Base-by-base conservation (phyloP, 805 yeast genomes). In the Candida sakaeoensis region DNA sequence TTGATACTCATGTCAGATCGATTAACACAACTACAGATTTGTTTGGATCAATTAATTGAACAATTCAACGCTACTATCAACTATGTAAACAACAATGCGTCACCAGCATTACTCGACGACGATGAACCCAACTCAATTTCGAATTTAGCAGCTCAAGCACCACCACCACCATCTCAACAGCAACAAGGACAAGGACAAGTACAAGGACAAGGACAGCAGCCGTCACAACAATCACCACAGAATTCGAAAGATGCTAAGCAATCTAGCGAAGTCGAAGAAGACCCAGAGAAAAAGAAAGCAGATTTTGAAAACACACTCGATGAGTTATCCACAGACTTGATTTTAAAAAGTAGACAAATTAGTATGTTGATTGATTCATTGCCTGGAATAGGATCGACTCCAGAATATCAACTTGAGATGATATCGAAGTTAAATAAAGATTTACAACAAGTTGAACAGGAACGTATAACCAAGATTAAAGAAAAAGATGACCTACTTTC, bases 361-460 rank as follows among this genome's bases (percentile, higher is more conserved):
- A 75, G 86, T 28, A 80, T 85, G 52, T 75, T 91, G 19, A 89
- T 91, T 28, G 95, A 86, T 54, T 79, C 95, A 2, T 66, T 91
- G 31, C 99, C 99, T 0, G 98, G 97, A 9, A 86, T 88, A 2
- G 96, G 95, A 7, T 90, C 84, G 1, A 78, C 90, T 1, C 84
- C 85, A 17, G 76, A 72, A 33, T 82, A 78, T 40, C 98, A 90
- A 60, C 57, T 89, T 56, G 61, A 65, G 19, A 72, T 74, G 43
- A 85, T 91, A 13, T 75, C 73, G 37, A 68, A 66, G 10, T 64
- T 93, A 34, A 83, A 85, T 36, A 56, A 58, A 33, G 86, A 85
- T 48, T 62, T 90, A 40, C 69, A 72, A 9, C 63, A 68, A 9
- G 78, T 80, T 1, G 93, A 89, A 50, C 54, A 60, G 16, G 73